Evolutionary conservation across 2,329 filamentous ascomycete genomes (phyloP).

Genomic region (Xylariaceae sp.): DNA sequence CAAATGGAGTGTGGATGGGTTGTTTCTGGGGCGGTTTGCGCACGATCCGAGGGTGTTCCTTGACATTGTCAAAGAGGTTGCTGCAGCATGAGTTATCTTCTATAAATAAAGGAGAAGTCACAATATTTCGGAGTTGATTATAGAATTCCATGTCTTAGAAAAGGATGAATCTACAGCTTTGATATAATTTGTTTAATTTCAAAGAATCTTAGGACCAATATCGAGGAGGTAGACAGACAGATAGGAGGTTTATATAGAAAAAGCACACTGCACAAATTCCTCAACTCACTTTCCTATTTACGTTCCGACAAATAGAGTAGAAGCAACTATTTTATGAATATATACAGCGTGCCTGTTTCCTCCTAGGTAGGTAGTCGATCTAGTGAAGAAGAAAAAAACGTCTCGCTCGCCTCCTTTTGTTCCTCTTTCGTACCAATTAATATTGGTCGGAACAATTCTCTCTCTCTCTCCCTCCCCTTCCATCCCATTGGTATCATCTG

Average conservation of each 20-base stretch:
- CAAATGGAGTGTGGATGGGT: slow-evolving; percentile 65
- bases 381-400: not conserved
- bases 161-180: not conserved
- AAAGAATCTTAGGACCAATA: too few relatives aligned
- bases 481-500: not conserved
- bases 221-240: not conserved
- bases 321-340: slow-evolving; percentile 4
- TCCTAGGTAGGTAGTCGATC: not conserved
- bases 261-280: not conserved
- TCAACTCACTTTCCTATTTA: slow-evolving; percentile 1
- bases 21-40: slow-evolving; percentile 77
- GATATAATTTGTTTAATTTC: too few relatives aligned
- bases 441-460: not conserved
- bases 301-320: slow-evolving; percentile 1
- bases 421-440: not conserved
- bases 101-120: not conserved
- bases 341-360: slow-evolving; percentile 5
- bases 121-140: not conserved
- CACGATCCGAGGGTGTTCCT: slow-evolving; percentile 69
- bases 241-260: not conserved
- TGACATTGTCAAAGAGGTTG: slow-evolving; percentile 67
- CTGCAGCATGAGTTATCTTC: slow-evolving; percentile 34
- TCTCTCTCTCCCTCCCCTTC: not conserved
- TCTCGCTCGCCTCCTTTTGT: not conserved
- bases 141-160: not conserved